phyloP scores from a whole-genome alignment of 805 yeast genomes.

The Kurtzmaniella fragi region DNA sequence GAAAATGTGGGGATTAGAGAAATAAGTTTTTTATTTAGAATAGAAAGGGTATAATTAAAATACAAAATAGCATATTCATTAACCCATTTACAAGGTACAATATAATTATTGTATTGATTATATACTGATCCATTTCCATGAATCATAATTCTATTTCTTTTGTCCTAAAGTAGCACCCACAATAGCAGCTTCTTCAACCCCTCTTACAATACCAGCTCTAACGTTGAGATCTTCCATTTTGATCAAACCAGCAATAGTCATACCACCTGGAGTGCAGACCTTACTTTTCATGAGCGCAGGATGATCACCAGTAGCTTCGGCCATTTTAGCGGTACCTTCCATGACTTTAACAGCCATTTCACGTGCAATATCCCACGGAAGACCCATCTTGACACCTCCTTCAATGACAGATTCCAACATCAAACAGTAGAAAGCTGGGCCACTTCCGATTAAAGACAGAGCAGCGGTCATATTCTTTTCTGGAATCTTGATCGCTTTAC shows the following conservation, averaged over 20 bases:
- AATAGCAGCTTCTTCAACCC: conserved; percentile 87
- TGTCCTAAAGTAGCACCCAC: conserved; percentile 55
- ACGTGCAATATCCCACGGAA: conserved; percentile 77
- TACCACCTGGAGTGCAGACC: conserved; percentile 97
- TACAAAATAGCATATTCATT: background rate
- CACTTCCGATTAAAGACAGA: conserved; percentile 92
- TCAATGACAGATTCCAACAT: conserved; percentile 91
- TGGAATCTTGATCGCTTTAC: conserved; percentile 62
- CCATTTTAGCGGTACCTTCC: conserved; percentile 94
- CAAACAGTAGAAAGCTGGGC: conserved; percentile 88
- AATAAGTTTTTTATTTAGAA: background rate
- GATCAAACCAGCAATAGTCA: conserved; percentile 92
- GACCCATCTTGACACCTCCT: conserved; percentile 92
- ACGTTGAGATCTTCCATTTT: conserved; percentile 90
- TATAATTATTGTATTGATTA: no score
- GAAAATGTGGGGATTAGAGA: conserved; percentile 13
- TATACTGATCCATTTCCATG: background rate
- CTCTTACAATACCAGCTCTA: conserved; percentile 80
- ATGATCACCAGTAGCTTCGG: conserved; percentile 71
- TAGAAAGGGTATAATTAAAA: conserved; percentile 1
- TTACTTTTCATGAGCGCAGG: conserved; percentile 84
- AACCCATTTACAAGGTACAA: background rate
- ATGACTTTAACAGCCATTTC: conserved; percentile 89
- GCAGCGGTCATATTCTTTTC: conserved; percentile 97
- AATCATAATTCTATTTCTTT: conserved; percentile 15